Evolutionary conservation across 2,329 filamentous ascomycete species (phyloP).

Genomic region (Aspergillus sp.): DNA sequence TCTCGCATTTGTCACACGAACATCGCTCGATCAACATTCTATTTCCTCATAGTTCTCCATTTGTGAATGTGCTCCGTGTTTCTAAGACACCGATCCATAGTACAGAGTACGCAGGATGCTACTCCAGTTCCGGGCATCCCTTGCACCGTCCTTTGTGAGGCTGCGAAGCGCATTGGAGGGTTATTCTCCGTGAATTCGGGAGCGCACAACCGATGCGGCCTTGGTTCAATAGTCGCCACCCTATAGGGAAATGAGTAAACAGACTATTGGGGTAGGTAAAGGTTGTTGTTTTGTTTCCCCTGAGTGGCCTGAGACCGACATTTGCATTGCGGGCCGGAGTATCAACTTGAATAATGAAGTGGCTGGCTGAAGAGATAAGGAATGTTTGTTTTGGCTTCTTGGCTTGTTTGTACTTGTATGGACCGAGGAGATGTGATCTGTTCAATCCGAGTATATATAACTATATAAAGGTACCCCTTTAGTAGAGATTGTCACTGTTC

Average conservation of each 20-base stretch:
- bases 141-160: neutral
- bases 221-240: neutral
- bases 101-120: neutral
- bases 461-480: too few species aligned
- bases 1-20: neutral
- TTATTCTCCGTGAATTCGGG: neutral
- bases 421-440: too few species aligned
- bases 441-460: too few species aligned
- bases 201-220: neutral
- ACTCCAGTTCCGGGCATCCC: neutral
- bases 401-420: neutral
- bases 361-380: neutral
- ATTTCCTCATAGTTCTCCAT: neutral
- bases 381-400: neutral
- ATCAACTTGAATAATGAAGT: neutral
- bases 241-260: too few species aligned
- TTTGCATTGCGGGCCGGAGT: neutral
- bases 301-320: too few species aligned
- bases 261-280: too few species aligned
- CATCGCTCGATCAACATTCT: neutral
- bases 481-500: too few species aligned
- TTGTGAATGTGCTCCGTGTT: neutral
- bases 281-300: too few species aligned
- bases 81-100: neutral
- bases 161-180: too few species aligned